Evolutionary conservation across 192 early-diverging fungal genomes (phyloP).

Genomic region (Backusella sp.): DNA sequence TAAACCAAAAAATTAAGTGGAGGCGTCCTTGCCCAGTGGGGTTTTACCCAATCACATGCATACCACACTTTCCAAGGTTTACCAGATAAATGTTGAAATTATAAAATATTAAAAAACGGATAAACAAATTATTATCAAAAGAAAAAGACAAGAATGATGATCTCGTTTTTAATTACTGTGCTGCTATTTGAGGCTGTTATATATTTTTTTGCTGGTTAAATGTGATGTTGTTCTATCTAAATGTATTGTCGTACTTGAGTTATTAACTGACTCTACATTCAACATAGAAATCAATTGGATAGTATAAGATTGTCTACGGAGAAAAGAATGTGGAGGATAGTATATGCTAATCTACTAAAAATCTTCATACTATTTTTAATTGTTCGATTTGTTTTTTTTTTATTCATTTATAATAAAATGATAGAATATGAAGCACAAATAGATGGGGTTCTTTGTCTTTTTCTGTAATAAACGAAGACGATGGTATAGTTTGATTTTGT

Average conservation of each 20-base stretch:
- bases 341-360: neutral
- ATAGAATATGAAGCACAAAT: neutral
- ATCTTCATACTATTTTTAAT: neutral
- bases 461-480: neutral
- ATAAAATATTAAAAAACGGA: neutral
- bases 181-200: neutral
- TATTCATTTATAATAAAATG: neutral
- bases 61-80: slow-evolving; percentile 7
- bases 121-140: neutral
- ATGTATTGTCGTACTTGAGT: neutral
- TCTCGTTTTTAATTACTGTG: neutral
- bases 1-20: neutral
- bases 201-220: neutral
- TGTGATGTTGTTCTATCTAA: neutral
- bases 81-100: neutral
- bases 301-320: neutral
- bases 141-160: neutral
- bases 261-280: neutral
- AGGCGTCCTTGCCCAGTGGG: neutral
- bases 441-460: neutral
- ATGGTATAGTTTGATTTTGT: neutral
- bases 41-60: neutral
- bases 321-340: neutral
- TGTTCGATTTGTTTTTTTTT: neutral
- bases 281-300: neutral